Percentiles rank a stretch among this genome's conserved stretches.
phyloP scores from a whole-genome alignment of 805 yeast species.

The Teunomyces aglyptinius region DNA sequence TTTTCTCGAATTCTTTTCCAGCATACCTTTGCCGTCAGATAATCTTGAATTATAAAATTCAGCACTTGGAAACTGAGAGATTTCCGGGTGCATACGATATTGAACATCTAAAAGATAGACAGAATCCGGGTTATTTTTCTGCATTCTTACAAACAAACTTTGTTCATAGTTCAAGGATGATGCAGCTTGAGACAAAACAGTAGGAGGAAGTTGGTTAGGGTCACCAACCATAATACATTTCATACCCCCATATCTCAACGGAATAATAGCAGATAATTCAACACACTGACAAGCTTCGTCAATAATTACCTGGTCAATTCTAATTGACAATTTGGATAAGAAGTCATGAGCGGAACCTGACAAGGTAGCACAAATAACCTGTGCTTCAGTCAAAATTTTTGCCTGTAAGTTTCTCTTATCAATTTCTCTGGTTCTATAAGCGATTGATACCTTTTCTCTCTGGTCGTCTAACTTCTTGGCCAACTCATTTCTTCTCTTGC shows the following conservation, averaged over 20 bases:
- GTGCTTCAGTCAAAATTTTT: slow-evolving; percentile 67
- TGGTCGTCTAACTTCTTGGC: slow-evolving; percentile 75
- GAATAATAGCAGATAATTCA: slow-evolving; percentile 87
- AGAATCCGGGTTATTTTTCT: slow-evolving; percentile 54
- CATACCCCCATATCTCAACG: slow-evolving; percentile 85
- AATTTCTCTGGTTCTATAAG: slow-evolving; percentile 71
- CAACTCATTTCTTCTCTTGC: slow-evolving; percentile 60
- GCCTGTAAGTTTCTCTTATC: slow-evolving; percentile 75
- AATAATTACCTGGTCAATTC: slow-evolving; percentile 85
- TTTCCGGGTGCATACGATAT: slow-evolving; percentile 94
- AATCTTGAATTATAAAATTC: slow-evolving; percentile 76
- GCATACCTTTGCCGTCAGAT: slow-evolving; percentile 78
- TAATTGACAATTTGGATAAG: slow-evolving; percentile 67
- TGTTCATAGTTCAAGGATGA: slow-evolving; percentile 80
- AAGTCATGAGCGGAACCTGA: slow-evolving; percentile 95
- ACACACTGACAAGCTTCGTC: slow-evolving; percentile 99
- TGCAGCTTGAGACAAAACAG: slow-evolving; percentile 88
- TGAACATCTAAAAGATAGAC: slow-evolving; percentile 83
- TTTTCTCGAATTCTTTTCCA: slow-evolving; percentile 51
- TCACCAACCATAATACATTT: slow-evolving; percentile 97
- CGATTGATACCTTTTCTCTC: slow-evolving; percentile 69
- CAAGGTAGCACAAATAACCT: slow-evolving; percentile 85
- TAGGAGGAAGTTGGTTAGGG: slow-evolving; percentile 97
- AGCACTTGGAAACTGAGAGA: slow-evolving; percentile 79
- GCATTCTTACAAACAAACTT: slow-evolving; percentile 92